phyloP scores from a whole-genome alignment of 1,139 yeast species.

The Lipomyces yarrowii region DNA sequence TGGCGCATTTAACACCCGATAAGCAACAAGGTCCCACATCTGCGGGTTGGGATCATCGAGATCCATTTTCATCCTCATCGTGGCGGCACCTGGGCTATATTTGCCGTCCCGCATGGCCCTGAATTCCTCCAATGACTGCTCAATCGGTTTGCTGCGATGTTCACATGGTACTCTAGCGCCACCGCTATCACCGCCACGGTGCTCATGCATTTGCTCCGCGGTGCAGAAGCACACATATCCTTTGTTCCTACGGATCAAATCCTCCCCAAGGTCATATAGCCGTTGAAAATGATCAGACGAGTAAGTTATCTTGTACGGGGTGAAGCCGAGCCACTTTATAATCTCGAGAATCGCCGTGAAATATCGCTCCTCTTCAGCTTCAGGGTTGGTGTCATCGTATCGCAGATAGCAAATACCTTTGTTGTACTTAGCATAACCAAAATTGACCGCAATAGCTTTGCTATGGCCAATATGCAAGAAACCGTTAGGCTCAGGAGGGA shows the following conservation, averaged over 20 bases:
- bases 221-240: conserved; percentile 96
- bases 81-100: conserved; percentile 88
- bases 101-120: conserved; percentile 89
- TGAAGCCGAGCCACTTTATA: conserved; percentile 90
- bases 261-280: conserved; percentile 84
- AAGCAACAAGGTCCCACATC: conserved; percentile 99
- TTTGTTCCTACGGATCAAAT: conserved; percentile 63
- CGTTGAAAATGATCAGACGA: conserved; percentile 94
- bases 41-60: conserved; percentile 91
- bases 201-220: conserved; percentile 83
- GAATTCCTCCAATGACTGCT: conserved; percentile 76
- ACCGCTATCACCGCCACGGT: conserved; percentile 87
- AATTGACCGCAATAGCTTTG: conserved; percentile 95
- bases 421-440: conserved; percentile 84
- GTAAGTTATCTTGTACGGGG: conserved; percentile 91
- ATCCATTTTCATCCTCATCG: conserved; percentile 96
- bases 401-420: conserved; percentile 88
- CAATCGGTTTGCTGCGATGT: conserved; percentile 69
- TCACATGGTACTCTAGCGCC: conserved; percentile 86
- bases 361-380: conserved; percentile 93
- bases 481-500: conserved; percentile 99
- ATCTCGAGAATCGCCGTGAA: conserved; percentile 81
- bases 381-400: conserved; percentile 98
- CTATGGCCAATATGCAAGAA: conserved; percentile 96
- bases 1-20: conserved; percentile 86